Conservation (phyloP, 2,329 filamentous ascomycete species). For the Aspergillus clavatus region DNA sequence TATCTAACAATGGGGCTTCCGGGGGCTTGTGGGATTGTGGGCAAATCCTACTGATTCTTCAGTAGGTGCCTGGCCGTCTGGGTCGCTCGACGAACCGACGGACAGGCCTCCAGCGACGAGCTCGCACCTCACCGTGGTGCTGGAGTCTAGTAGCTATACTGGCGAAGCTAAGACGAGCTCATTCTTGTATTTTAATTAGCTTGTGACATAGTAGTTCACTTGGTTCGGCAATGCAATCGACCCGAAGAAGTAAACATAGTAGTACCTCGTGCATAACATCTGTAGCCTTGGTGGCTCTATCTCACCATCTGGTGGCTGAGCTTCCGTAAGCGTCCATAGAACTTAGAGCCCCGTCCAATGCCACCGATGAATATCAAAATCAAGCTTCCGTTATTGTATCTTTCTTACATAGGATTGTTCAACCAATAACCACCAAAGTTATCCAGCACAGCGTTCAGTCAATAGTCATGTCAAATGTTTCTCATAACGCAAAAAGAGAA, state of each 20-base stretch:
- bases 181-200: neutral
- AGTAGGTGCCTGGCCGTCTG: neutral
- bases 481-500: neutral
- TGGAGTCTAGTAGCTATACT: slow-evolving; percentile 10
- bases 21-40: no score
- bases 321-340: no score
- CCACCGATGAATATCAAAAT: no score
- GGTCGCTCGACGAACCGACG: neutral
- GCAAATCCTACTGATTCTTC: neutral
- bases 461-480: neutral
- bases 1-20: no score
- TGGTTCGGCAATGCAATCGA: neutral
- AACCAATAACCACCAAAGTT: no score
- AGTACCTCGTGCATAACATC: neutral
- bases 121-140: slow-evolving; percentile 13
- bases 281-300: no score
- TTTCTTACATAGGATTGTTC: no score
- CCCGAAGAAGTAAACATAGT: neutral
- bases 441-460: no score
- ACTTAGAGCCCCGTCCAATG: no score
- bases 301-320: no score
- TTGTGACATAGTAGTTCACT: neutral
- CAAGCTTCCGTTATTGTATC: no score
- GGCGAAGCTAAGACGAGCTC: slow-evolving; percentile 10
- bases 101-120: slow-evolving; percentile 6